These are phyloP conservation scores for Crepidotus variabilis DNA, from an alignment of 768 basidiomycete genomes.

Conservation along the genomic window DNA sequence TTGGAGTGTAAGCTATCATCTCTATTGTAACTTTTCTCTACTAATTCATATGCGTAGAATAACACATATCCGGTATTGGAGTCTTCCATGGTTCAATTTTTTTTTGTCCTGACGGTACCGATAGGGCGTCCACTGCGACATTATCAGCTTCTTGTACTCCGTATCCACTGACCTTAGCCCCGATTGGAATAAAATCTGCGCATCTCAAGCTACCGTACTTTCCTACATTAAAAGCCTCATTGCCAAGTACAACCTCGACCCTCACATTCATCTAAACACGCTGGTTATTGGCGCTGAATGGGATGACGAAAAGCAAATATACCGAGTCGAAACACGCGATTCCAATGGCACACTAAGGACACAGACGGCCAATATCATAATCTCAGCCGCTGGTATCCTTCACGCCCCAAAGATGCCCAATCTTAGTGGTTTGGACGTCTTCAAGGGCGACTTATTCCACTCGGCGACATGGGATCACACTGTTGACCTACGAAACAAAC, in stretches of 20 bases:
- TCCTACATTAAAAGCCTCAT: conserved; percentile 35
- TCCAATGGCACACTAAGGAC: conserved; percentile 18
- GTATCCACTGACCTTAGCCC: conserved; percentile 40
- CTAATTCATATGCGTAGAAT: conserved; percentile 18
- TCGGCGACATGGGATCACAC: conserved; percentile 43
- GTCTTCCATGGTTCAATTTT: neutral
- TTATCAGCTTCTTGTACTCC: conserved; percentile 37
- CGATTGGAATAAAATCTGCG: conserved; percentile 39
- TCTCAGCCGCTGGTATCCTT: conserved; percentile 46
- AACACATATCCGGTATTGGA: conserved; percentile 28
- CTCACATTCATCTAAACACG: conserved; percentile 37
- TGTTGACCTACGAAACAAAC: conserved; percentile 38
- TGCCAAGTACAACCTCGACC: conserved; percentile 35
- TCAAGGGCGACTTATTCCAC: conserved; percentile 47
- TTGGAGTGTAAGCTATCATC: conserved; percentile 38
- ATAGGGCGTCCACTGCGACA: conserved; percentile 41
- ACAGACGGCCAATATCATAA: conserved; percentile 38
- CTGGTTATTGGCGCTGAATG: conserved; percentile 43
- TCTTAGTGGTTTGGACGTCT: conserved; percentile 31
- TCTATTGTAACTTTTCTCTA: neutral
- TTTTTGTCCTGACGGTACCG: neutral
- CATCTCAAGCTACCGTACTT: conserved; percentile 36
- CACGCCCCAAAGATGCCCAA: conserved; percentile 36
- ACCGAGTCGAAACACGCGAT: conserved; percentile 33
- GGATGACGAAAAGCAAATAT: conserved; percentile 30